A percentile compares a stretch with the other conserved stretches of the same genome.
Evolutionary conservation across 208 protist genomes (phyloP).

Genomic region (Trypanosoma platydactyli): DNA sequence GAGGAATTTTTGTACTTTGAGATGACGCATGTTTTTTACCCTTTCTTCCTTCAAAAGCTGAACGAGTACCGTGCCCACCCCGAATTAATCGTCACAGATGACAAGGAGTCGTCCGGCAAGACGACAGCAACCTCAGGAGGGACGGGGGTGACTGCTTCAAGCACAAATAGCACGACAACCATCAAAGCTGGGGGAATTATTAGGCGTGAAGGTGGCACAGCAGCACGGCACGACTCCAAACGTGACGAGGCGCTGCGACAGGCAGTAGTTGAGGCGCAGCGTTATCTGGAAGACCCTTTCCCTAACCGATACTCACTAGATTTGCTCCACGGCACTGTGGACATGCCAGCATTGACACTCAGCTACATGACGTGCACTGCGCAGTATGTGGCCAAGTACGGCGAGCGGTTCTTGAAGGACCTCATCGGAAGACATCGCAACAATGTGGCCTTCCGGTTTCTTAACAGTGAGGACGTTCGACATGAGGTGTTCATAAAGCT

Average conservation of each 20-base stretch:
- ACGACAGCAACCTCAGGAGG: slow-evolving; percentile 36
- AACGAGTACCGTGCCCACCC: slow-evolving; percentile 80
- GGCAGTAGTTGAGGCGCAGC: slow-evolving; percentile 69
- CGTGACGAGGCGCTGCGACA: slow-evolving; percentile 70
- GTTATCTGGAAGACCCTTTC: slow-evolving; percentile 78
- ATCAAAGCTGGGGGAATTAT: slow-evolving; percentile 48
- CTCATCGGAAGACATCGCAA: slow-evolving; percentile 58
- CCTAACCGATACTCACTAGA: slow-evolving; percentile 72
- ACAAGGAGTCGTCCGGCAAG: slow-evolving; percentile 15
- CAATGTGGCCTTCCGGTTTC: slow-evolving; percentile 75
- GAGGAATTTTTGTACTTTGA: slow-evolving; percentile 81
- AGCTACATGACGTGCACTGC: slow-evolving; percentile 75
- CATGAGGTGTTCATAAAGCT: slow-evolving; percentile 72
- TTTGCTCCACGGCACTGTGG: slow-evolving; percentile 59
- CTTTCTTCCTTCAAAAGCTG: slow-evolving; percentile 86
- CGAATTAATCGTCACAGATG: slow-evolving; percentile 43
- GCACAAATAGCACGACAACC: slow-evolving; percentile 40
- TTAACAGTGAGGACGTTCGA: slow-evolving; percentile 74
- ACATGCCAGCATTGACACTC: slow-evolving; percentile 66
- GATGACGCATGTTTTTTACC: slow-evolving; percentile 87
- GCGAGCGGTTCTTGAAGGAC: slow-evolving; percentile 64
- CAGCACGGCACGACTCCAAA: slow-evolving; percentile 43
- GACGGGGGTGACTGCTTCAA: slow-evolving; percentile 22
- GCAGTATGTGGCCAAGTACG: slow-evolving; percentile 89
- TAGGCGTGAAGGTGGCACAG: slow-evolving; percentile 60